Evolutionary conservation across 352 stramenopile species (phyloP).

Genomic region (Phytophthora uliginosa): DNA sequence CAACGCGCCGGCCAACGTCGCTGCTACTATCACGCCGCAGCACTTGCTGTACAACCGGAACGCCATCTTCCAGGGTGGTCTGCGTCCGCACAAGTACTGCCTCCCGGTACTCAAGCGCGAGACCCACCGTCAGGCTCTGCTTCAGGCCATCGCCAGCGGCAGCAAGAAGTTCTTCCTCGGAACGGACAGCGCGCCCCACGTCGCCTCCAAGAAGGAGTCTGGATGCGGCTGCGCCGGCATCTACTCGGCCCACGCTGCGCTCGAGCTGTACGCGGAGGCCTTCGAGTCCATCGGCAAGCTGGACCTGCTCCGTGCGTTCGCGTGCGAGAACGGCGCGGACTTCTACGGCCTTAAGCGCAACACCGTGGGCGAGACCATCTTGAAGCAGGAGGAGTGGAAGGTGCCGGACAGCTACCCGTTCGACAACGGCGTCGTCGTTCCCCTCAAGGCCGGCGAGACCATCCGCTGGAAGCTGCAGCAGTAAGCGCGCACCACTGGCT

Average conservation of each 20-base stretch:
- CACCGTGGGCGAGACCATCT: conserved; percentile 74
- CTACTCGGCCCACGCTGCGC: conserved; percentile 96
- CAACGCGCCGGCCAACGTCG: conserved; percentile 91
- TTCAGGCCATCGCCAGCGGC: conserved; percentile 93
- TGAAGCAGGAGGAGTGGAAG: conserved; percentile 92
- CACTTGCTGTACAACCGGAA: conserved; percentile 99
- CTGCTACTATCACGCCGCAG: conserved; percentile 99
- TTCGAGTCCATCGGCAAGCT: conserved; percentile 96
- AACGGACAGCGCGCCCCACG: conserved; percentile 98
- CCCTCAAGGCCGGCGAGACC: conserved; percentile 94
- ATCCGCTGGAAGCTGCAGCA: conserved; percentile 90
- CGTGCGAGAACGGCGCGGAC: conserved; percentile 94
- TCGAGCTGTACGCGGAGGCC: conserved; percentile 98
- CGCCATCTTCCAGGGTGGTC: conserved; percentile 93
- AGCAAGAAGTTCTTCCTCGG: conserved; percentile 98
- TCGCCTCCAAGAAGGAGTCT: conserved; percentile 93
- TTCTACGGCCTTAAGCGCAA: conserved; percentile 98
- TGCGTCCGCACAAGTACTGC: conserved; percentile 99
- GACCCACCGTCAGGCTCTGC: conserved; percentile 92
- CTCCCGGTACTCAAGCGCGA: conserved; percentile 99
- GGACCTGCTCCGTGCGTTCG: conserved; percentile 96
- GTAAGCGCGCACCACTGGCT: conserved; percentile 5
- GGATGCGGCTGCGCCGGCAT: conserved; percentile 95
- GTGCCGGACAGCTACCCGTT: conserved; percentile 95
- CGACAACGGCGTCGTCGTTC: conserved; percentile 88